phyloP scores from a whole-genome alignment of 164 flowering plant species.

The Piper betle region DNA sequence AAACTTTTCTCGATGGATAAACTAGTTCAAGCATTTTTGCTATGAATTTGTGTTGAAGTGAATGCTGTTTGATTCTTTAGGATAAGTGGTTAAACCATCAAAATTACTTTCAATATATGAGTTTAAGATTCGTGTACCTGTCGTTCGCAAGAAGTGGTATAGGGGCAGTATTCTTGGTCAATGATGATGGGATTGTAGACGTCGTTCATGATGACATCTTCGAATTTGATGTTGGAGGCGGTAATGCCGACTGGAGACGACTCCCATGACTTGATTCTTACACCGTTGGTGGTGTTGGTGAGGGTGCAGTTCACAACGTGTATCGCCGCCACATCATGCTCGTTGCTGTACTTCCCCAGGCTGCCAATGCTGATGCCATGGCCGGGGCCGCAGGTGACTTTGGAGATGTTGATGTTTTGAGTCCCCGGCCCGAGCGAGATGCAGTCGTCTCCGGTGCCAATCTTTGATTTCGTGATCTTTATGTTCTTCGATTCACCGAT shows the following conservation, averaged over 20 bases:
- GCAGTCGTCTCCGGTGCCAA: slow-evolving; percentile 26
- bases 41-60: too few species aligned
- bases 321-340: slow-evolving; percentile 18
- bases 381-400: slow-evolving; percentile 20
- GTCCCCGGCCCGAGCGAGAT: slow-evolving; percentile 22
- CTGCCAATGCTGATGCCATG: slow-evolving; percentile 24
- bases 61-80: too few species aligned
- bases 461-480: background rate
- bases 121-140: background rate
- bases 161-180: slow-evolving; percentile 43
- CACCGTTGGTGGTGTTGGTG: too few species aligned
- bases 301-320: too few species aligned
- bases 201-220: slow-evolving; percentile 12
- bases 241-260: too few species aligned
- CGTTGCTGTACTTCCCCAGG: slow-evolving; percentile 38
- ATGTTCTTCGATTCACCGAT: slow-evolving; percentile 5
- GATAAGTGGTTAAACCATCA: too few species aligned
- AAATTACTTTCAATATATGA: too few species aligned
- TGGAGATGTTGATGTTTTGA: slow-evolving; percentile 9
- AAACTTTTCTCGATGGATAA: too few species aligned
- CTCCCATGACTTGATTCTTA: too few species aligned
- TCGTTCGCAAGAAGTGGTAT: background rate
- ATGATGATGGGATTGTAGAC: slow-evolving; percentile 56
- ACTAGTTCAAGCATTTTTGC: too few species aligned
- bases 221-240: too few species aligned